Percentiles rank a stretch among this genome's conserved stretches.
Evolutionary conservation across 1,284 basidiomycete species (phyloP).

Genomic region (Austroboletus niveus): DNA sequence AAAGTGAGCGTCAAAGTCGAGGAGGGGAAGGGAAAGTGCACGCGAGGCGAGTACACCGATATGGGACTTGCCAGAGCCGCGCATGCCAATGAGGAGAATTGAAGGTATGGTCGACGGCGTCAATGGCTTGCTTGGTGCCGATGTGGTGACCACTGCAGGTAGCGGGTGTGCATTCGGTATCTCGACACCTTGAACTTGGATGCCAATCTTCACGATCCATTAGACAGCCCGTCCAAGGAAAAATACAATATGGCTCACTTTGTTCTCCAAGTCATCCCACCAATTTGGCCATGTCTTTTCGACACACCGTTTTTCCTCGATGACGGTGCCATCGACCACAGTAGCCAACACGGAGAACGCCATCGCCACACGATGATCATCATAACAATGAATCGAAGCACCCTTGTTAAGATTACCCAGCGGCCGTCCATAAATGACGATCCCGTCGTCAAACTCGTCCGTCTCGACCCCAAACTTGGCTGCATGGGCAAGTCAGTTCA

Average conservation of each 20-base stretch:
- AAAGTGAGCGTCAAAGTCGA: constrained; percentile 89
- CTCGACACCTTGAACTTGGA: constrained; percentile 84
- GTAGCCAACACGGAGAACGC: constrained; percentile 90
- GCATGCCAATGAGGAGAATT: constrained; percentile 92
- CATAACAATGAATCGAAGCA: constrained; percentile 90
- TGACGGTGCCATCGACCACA: constrained; percentile 70
- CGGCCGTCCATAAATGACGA: constrained; percentile 84
- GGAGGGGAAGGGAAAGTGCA: constrained; percentile 72
- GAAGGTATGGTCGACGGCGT: constrained; percentile 26
- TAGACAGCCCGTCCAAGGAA: background rate
- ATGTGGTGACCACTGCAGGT: constrained; percentile 34
- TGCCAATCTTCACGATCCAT: constrained; percentile 68
- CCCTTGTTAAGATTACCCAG: constrained; percentile 61
- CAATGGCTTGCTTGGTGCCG: constrained; percentile 28
- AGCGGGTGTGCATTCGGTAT: constrained; percentile 45
- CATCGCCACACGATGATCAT: constrained; percentile 99
- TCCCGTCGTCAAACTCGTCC: constrained; percentile 89
- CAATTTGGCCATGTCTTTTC: constrained; percentile 99
- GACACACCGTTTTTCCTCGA: constrained; percentile 97
- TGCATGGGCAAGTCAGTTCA: constrained; percentile 31
- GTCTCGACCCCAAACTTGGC: constrained; percentile 96
- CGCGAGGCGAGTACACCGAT: constrained; percentile 80
- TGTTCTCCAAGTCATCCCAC: constrained; percentile 98
- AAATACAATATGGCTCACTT: constrained; percentile 47
- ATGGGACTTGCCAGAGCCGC: constrained; percentile 94